These are phyloP conservation scores for Dioscorea zingiberensis DNA, from an alignment of 106 monocot species.

Conservation along the genomic window DNA sequence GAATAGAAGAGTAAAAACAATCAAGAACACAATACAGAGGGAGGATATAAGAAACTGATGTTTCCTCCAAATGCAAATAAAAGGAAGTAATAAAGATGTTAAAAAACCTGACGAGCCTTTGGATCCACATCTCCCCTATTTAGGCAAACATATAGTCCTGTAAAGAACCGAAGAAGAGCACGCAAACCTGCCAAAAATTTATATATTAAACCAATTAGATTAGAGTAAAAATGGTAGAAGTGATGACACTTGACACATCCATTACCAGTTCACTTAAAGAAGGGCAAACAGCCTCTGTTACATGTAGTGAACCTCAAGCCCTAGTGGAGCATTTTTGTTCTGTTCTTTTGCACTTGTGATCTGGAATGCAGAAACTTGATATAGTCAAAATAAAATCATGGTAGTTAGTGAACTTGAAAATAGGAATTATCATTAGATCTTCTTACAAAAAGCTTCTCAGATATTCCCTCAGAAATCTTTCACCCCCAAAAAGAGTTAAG, in stretches of 20 bases:
- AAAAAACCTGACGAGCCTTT: conserved; percentile 56
- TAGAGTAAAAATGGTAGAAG: too few relatives aligned
- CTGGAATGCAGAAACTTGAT: background rate
- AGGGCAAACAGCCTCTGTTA: conserved; percentile 94
- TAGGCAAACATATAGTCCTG: conserved; percentile 90
- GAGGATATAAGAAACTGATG: background rate
- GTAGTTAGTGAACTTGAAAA: background rate
- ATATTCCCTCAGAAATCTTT: conserved; percentile 98
- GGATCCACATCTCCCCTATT: conserved; percentile 94
- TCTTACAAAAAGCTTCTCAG: conserved; percentile 74
- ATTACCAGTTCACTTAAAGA: conserved; percentile 96
- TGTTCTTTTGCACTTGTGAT: conserved; percentile 47
- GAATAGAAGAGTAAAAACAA: conserved; percentile 7
- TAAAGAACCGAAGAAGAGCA: conserved; percentile 98
- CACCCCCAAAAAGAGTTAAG: conserved; percentile 87
- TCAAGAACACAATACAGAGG: conserved; percentile 1
- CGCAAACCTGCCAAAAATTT: conserved; percentile 60
- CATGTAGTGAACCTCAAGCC: conserved; percentile 92
- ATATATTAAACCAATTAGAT: too few relatives aligned
- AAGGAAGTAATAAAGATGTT: background rate
- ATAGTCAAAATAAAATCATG: background rate
- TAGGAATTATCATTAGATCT: background rate
- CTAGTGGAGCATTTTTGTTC: conserved; percentile 80
- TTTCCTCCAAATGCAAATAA: background rate
- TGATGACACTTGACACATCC: too few relatives aligned